Percentiles rank a stretch among this genome's conserved stretches.
Evolutionary conservation across 192 early-diverging fungal species (phyloP).

Genomic region (Mortierella antarctica): DNA sequence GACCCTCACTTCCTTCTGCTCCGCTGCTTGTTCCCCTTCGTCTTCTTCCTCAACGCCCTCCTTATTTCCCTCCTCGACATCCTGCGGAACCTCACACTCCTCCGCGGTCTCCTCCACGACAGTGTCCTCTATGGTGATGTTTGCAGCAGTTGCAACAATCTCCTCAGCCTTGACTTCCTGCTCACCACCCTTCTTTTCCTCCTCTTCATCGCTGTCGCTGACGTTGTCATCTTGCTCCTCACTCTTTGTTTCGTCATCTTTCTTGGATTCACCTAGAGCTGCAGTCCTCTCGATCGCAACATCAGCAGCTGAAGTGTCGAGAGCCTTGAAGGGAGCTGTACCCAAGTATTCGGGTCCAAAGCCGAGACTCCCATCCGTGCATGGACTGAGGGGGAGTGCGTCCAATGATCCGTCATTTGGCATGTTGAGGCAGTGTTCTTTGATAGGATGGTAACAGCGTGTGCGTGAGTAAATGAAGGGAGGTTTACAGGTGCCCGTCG

Average conservation of each 20-base stretch:
- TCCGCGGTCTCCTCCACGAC: no score
- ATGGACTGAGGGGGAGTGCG: conserved; percentile 32
- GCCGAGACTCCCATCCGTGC: conserved; percentile 33
- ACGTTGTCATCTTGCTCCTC: neutral
- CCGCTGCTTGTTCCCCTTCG: neutral
- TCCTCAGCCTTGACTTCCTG: neutral
- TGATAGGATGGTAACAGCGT: neutral
- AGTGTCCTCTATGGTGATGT: no score
- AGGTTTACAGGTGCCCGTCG: no score
- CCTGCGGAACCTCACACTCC: neutral
- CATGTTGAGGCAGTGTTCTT: neutral
- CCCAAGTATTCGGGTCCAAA: conserved; percentile 24
- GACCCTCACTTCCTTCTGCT: neutral
- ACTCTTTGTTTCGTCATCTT: neutral
- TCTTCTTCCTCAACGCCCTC: neutral
- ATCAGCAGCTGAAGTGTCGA: conserved; percentile 2
- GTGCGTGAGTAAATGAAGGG: no score
- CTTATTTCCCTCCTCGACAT: neutral
- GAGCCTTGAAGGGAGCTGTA: conserved; percentile 3
- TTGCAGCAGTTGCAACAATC: neutral
- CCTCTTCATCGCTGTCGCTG: neutral
- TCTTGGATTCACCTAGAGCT: neutral
- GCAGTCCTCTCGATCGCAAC: neutral
- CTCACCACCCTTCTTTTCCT: neutral
- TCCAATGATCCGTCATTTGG: conserved; percentile 36